These are phyloP conservation scores for Spongiforma sp. DNA, from an alignment of 1,284 basidiomycete species.

Conservation along the genomic window DNA sequence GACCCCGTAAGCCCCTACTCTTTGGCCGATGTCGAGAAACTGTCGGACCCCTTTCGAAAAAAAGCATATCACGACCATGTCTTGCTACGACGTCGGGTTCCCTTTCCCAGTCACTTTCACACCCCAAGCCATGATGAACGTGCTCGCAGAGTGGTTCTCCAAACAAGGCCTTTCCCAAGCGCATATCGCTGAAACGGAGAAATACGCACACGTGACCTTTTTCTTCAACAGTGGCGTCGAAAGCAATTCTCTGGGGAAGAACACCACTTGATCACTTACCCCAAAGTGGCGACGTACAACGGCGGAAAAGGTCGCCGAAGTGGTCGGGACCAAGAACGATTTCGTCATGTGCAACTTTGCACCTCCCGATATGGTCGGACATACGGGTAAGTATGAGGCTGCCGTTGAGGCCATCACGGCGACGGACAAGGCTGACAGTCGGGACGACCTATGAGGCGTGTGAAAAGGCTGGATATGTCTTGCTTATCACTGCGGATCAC, in stretches of 20 bases:
- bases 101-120: slow-evolving; percentile 89
- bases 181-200: slow-evolving; percentile 94
- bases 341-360: slow-evolving; percentile 98
- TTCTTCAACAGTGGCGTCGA: slow-evolving; percentile 97
- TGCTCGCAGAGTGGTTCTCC: slow-evolving; percentile 87
- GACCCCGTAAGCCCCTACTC: slow-evolving; percentile 58
- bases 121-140: slow-evolving; percentile 89
- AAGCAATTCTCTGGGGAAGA: slow-evolving; percentile 87
- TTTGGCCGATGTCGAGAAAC: neutral
- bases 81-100: slow-evolving; percentile 89
- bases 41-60: neutral
- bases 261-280: slow-evolving; percentile 87
- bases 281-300: slow-evolving; percentile 91
- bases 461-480: slow-evolving; percentile 81
- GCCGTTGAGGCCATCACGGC: slow-evolving; percentile 84
- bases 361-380: slow-evolving; percentile 95
- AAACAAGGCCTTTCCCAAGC: slow-evolving; percentile 82
- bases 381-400: slow-evolving; percentile 89
- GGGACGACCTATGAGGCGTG: slow-evolving; percentile 86
- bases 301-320: slow-evolving; percentile 87
- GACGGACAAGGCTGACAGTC: slow-evolving; percentile 87
- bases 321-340: slow-evolving; percentile 73
- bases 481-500: slow-evolving; percentile 91
- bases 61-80: slow-evolving; percentile 90
- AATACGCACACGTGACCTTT: slow-evolving; percentile 95